These are phyloP conservation scores for Metschnikowia vanudenii DNA, from an alignment of 805 yeast genomes.

Conservation along the genomic window DNA sequence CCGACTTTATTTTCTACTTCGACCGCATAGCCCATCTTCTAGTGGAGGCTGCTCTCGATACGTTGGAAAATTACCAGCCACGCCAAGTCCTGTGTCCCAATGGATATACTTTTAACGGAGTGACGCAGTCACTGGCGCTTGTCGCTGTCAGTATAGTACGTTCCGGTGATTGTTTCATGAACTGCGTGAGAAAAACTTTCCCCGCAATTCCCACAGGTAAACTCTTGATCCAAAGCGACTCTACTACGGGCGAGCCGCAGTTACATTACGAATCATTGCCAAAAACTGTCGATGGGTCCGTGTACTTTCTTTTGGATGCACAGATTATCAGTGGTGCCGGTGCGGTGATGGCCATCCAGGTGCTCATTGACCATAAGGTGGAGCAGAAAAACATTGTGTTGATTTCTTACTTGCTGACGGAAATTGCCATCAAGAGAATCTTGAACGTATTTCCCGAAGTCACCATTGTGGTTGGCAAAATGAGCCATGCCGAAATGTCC, in stretches of 20 bases:
- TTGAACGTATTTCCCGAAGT: constrained; percentile 71
- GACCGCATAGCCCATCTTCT: constrained; percentile 76
- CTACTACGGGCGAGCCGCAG: constrained; percentile 91
- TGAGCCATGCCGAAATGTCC: constrained; percentile 44
- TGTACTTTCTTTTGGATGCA: constrained; percentile 75
- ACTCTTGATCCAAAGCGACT: constrained; percentile 81
- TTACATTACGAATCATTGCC: constrained; percentile 83
- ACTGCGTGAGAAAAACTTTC: constrained; percentile 68
- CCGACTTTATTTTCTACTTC: constrained; percentile 83
- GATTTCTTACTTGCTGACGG: constrained; percentile 73
- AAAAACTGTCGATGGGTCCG: constrained; percentile 26
- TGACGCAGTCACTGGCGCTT: constrained; percentile 51
- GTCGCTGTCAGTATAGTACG: constrained; percentile 79
- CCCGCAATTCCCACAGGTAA: constrained; percentile 83
- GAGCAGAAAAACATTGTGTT: constrained; percentile 59
- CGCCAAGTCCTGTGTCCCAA: constrained; percentile 29
- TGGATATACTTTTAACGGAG: constrained; percentile 26
- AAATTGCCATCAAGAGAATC: constrained; percentile 71
- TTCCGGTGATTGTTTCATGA: constrained; percentile 91
- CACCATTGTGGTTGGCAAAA: constrained; percentile 64
- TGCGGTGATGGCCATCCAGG: constrained; percentile 89
- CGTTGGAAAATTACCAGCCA: constrained; percentile 36
- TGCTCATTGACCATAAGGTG: constrained; percentile 78
- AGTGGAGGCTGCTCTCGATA: constrained; percentile 66
- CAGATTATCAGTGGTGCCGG: constrained; percentile 93